A percentile compares a stretch with the other conserved stretches of the same genome.
Evolutionary conservation across 179 eudicot species (phyloP).

Genomic region (Nepenthes alata): DNA sequence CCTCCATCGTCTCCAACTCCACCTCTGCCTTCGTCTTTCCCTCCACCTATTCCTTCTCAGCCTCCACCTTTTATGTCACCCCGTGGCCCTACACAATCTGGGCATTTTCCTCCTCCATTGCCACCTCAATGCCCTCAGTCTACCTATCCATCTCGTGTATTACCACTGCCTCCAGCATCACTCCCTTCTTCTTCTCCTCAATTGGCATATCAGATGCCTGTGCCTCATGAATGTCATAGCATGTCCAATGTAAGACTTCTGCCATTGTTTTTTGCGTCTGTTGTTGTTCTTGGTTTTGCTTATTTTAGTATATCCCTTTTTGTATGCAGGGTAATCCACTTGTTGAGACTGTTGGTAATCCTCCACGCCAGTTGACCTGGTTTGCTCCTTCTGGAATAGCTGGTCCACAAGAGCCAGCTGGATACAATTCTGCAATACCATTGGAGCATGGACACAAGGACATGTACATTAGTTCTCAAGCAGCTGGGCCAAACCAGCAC

Average conservation of each 20-base stretch:
- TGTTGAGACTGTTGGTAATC: conserved; percentile 28
- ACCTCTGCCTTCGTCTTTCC: conserved; percentile 37
- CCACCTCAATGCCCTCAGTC: conserved; percentile 24
- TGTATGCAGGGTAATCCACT: conserved; percentile 40
- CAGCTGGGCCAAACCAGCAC: conserved; percentile 50
- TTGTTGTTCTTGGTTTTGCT: conserved; percentile 4
- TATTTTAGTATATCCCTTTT: not conserved
- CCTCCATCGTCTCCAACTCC: conserved; percentile 31
- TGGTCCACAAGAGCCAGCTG: conserved; percentile 24
- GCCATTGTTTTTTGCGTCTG: not conserved
- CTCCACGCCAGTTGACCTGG: conserved; percentile 43
- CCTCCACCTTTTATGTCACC: conserved; percentile 23
- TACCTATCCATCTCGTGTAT: not conserved
- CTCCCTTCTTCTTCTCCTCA: conserved; percentile 20
- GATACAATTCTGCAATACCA: conserved; percentile 33
- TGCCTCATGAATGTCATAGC: conserved; percentile 19
- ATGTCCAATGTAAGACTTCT: conserved; percentile 29
- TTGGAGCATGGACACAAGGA: conserved; percentile 44
- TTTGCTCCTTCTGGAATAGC: conserved; percentile 33
- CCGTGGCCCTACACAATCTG: conserved; percentile 31
- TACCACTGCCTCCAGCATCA: conserved; percentile 28
- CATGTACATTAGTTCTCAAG: conserved; percentile 30
- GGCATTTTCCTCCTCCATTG: conserved; percentile 23
- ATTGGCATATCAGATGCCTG: conserved; percentile 19
- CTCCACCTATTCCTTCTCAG: conserved; percentile 21